phyloP scores from a whole-genome alignment of 371 early-diverging fungal genomes.

The Mucor irregularis region DNA sequence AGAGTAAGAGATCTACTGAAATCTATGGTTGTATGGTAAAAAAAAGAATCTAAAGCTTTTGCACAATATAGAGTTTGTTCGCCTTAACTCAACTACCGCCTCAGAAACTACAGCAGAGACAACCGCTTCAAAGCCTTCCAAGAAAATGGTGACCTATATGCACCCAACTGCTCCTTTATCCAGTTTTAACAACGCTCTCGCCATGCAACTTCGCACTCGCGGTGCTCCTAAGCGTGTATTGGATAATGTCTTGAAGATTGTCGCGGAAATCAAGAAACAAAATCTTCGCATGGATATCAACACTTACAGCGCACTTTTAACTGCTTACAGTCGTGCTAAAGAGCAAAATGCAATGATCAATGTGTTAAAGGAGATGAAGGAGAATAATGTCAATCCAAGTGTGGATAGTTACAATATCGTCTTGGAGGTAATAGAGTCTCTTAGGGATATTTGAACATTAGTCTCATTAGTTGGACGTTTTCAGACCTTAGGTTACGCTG shows the following conservation, averaged over 20 bases:
- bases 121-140: neutral
- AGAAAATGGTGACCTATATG: slow-evolving; percentile 20
- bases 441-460: neutral
- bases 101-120: neutral
- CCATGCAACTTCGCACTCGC: slow-evolving; percentile 9
- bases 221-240: slow-evolving; percentile 13
- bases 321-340: slow-evolving; percentile 40
- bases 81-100: neutral
- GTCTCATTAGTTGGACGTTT: neutral
- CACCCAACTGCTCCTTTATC: slow-evolving; percentile 41
- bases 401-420: slow-evolving; percentile 37
- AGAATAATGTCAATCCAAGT: slow-evolving; percentile 27
- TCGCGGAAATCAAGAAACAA: slow-evolving; percentile 32
- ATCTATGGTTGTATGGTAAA: neutral
- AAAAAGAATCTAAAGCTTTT: too few species aligned
- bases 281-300: slow-evolving; percentile 45
- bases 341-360: slow-evolving; percentile 10
- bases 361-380: slow-evolving; percentile 35
- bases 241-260: slow-evolving; percentile 21
- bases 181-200: slow-evolving; percentile 27
- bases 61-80: neutral
- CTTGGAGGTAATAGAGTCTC: slow-evolving; percentile 25
- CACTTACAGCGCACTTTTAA: slow-evolving; percentile 52
- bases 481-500: slow-evolving; percentile 34
- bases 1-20: neutral